Evolutionary conservation across 495 filamentous ascomycete species (phyloP), one percentile per base, ranked within the genome.

Genomic region (Xylaria scruposa): DNA sequence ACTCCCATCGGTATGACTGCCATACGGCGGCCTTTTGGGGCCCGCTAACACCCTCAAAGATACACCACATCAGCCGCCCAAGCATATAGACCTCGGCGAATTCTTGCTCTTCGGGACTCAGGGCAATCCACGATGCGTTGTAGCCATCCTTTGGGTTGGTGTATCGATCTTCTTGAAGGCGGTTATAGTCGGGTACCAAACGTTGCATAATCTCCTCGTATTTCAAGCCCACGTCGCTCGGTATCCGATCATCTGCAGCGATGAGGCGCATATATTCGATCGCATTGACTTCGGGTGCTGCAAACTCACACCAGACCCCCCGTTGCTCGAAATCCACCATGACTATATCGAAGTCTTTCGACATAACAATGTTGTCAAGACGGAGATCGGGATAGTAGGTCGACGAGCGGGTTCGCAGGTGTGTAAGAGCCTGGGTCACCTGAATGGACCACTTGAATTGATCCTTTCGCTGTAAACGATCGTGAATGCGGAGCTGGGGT

Each of bases 311-410:
- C 84, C 83, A 87, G 15, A 86, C 83, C 6, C 84, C 84, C 47
- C 85, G 80, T 74, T 87, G 85, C 71, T 88, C 85, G 63, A 87
- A 86, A 68, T 88, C 85, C 13, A 86, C 79, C 82, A 88, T 82
- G 70, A 88, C 70, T 7, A 83, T 64, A 44, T 84, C 82, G 0
- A 72, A 78, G 0, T 68, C 56, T 4, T 80, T 77, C 1, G 84
- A 83, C 5, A 85, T 70, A 9, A 87, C 80, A 24, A 87, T 76
- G 72, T 87, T 87, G 66, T 87, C 85, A 0, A 85, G 80, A 8
- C 84, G 81, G 17, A 87, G 77, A 70, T 87, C 85, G 12, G 85
- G 85, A 53, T 87, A 87, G 71, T 83, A 87, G 58, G 81, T 82
- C 36, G 56, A 71, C 19, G 79, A 79, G 24, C 78, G 75, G 40